Evolutionary conservation across 768 basidiomycete genomes (phyloP).

Genomic region (Gymnopilus dilepis): DNA sequence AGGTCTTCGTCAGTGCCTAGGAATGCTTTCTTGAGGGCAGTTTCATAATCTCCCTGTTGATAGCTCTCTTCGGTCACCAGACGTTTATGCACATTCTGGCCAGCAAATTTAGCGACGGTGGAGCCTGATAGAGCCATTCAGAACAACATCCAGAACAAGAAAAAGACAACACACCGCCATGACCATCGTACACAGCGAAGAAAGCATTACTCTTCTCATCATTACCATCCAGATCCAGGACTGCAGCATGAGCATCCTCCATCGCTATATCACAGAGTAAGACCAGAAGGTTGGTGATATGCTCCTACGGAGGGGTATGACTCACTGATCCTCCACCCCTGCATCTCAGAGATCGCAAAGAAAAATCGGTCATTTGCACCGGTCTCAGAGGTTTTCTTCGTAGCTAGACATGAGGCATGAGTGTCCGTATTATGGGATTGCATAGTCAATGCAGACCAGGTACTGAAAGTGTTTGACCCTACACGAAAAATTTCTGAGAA

Average conservation of each 20-base stretch:
- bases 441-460: slow-evolving; percentile 58
- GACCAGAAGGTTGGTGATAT: too few species aligned
- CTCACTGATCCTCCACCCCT: slow-evolving; percentile 98
- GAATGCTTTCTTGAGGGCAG: slow-evolving; percentile 87
- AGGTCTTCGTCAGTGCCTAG: slow-evolving; percentile 95
- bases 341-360: slow-evolving; percentile 94
- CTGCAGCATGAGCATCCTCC: slow-evolving; percentile 92
- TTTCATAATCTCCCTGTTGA: slow-evolving; percentile 68
- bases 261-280: slow-evolving; percentile 64
- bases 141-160: not conserved
- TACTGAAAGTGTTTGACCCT: slow-evolving; percentile 89
- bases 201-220: slow-evolving; percentile 66
- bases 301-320: too few species aligned
- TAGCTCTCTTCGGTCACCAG: slow-evolving; percentile 77
- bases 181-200: slow-evolving; percentile 98
- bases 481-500: slow-evolving; percentile 20
- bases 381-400: slow-evolving; percentile 77
- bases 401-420: slow-evolving; percentile 53
- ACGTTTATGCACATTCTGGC: slow-evolving; percentile 81
- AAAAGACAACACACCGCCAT: slow-evolving; percentile 73
- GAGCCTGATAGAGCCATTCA: slow-evolving; percentile 55
- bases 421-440: not conserved
- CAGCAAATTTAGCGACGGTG: slow-evolving; percentile 86
- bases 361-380: slow-evolving; percentile 73
- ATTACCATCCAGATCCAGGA: slow-evolving; percentile 59